These are phyloP conservation scores for Colletotrichum godetiae DNA, from an alignment of 2,329 filamentous ascomycete genomes.

Conservation along the genomic window DNA sequence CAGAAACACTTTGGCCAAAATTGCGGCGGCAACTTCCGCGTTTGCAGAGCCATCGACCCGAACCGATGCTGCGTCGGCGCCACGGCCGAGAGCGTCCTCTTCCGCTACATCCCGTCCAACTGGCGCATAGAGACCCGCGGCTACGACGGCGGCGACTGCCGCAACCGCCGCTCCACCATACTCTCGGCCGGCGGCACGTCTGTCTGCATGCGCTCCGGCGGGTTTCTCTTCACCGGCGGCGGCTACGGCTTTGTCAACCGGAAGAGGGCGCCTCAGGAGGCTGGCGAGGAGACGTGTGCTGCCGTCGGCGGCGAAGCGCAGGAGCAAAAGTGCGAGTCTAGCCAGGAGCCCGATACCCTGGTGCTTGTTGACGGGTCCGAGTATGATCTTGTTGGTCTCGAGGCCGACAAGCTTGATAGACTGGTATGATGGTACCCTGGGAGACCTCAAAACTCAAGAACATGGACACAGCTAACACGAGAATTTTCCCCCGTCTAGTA, in stretches of 20 bases:
- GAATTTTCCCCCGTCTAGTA: neutral
- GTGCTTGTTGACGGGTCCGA: neutral
- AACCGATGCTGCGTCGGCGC: neutral
- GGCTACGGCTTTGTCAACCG: neutral
- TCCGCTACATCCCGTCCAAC: slow-evolving; percentile 1
- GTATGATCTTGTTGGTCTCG: neutral
- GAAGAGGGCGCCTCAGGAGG: neutral
- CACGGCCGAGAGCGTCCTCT: neutral
- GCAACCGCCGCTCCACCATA: neutral
- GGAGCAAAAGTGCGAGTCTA: neutral
- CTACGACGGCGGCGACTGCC: neutral
- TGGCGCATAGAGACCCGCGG: neutral
- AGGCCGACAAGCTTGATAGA: neutral
- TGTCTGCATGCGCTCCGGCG: slow-evolving; percentile 1
- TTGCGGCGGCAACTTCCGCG: neutral
- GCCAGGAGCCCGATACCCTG: neutral
- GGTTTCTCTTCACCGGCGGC: neutral
- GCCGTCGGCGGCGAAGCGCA: neutral
- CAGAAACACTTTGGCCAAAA: neutral
- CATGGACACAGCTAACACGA: neutral
- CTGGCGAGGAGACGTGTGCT: neutral
- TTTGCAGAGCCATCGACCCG: neutral
- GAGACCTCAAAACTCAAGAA: neutral
- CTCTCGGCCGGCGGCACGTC: neutral
- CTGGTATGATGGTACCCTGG: neutral